A percentile compares a stretch with the other conserved stretches of the same genome.
Evolutionary conservation across 179 eudicot species (phyloP).

Genomic region (Kewa caespitosa): DNA sequence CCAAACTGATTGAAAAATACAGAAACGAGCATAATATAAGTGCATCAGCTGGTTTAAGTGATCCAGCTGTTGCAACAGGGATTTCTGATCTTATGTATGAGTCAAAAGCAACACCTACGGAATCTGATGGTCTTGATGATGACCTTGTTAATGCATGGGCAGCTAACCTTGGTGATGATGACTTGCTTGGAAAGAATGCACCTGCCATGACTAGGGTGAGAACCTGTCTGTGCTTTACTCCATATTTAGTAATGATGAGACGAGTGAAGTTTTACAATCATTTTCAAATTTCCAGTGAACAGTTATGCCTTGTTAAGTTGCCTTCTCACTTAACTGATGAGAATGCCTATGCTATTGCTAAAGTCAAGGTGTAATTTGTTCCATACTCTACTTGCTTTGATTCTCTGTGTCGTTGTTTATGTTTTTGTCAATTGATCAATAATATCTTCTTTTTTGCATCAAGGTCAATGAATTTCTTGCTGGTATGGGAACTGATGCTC

Average conservation of each 20-base stretch:
- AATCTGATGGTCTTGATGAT: conserved; percentile 78
- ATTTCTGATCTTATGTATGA: conserved; percentile 95
- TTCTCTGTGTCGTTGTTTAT: not conserved
- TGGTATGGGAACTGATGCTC: conserved; percentile 99
- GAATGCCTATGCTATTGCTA: not conserved
- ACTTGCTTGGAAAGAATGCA: conserved; percentile 80
- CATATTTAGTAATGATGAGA: not conserved
- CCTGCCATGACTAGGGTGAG: conserved; percentile 97
- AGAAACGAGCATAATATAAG: conserved; percentile 89
- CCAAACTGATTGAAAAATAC: conserved; percentile 87
- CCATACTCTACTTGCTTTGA: not conserved
- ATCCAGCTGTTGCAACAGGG: conserved; percentile 95
- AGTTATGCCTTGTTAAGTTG: not conserved
- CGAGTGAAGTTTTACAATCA: not conserved
- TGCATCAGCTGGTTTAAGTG: conserved; percentile 81
- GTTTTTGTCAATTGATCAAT: not conserved
- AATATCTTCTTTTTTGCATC: not conserved
- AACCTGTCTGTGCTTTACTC: not conserved
- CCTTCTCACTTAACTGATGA: not conserved
- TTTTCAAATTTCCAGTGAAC: not conserved
- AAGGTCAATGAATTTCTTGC: conserved; percentile 97
- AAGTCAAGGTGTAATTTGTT: not conserved
- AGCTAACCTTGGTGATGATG: conserved; percentile 94
- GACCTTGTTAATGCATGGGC: conserved; percentile 99
- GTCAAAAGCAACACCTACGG: conserved; percentile 42